Evolutionary conservation across 1,284 basidiomycete species (phyloP).

Genomic region (Microbotryum lychnidis-dioicae): DNA sequence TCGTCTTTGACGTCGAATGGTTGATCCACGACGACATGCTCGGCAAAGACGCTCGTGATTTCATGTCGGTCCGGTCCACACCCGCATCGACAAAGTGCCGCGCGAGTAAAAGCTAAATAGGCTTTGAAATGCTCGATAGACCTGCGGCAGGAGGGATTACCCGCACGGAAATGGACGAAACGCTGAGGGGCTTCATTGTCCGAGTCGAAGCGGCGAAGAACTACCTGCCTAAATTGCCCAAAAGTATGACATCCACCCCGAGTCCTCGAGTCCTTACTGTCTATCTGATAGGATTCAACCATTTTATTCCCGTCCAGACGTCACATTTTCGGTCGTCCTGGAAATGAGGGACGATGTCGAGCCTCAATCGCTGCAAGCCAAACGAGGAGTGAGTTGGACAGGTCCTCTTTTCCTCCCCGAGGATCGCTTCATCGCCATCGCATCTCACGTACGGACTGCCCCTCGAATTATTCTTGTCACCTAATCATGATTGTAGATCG

Average conservation of each 20-base stretch:
- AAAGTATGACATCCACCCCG: slow-evolving; percentile 24
- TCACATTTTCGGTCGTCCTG: slow-evolving; percentile 71
- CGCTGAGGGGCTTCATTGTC: slow-evolving; percentile 75
- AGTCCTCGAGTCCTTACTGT: slow-evolving; percentile 45
- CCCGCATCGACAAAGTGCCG: background rate
- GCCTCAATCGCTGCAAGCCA: slow-evolving; percentile 46
- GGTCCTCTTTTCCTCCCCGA: background rate
- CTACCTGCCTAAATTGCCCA: slow-evolving; percentile 46
- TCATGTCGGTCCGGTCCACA: slow-evolving; percentile 29
- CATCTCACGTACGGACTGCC: too few species aligned
- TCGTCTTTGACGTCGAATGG: slow-evolving; percentile 52
- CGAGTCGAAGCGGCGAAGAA: slow-evolving; percentile 74
- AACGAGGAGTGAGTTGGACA: slow-evolving; percentile 43
- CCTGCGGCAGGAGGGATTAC: slow-evolving; percentile 60
- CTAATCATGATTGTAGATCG: slow-evolving; percentile 38
- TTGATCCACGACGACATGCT: slow-evolving; percentile 65
- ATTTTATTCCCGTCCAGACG: slow-evolving; percentile 44
- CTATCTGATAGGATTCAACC: slow-evolving; percentile 1
- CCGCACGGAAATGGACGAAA: slow-evolving; percentile 56
- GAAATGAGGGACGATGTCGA: slow-evolving; percentile 65
- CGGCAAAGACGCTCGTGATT: slow-evolving; percentile 47
- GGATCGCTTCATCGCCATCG: background rate
- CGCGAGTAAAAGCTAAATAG: slow-evolving; percentile 27
- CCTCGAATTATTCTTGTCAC: background rate
- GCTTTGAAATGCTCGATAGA: slow-evolving; percentile 46